Percentiles rank a stretch among this genome's conserved stretches.
Conservation (phyloP, 805 yeast genomes). For the Ascoidea tarda region DNA sequence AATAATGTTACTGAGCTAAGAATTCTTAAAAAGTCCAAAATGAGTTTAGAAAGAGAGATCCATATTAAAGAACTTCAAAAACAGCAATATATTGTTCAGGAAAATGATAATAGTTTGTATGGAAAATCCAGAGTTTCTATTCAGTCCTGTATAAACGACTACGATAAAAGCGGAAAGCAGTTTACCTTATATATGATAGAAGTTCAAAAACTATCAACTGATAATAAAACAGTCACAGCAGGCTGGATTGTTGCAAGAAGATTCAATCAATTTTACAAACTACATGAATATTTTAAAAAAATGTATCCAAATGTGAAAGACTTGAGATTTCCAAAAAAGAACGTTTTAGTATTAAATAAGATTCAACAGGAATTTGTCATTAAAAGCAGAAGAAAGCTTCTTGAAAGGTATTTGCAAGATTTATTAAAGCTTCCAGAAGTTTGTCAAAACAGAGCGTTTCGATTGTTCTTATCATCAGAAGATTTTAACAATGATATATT, state of each 20-base stretch:
- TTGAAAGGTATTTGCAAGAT: conserved; percentile 48
- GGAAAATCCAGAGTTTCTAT: conserved; percentile 46
- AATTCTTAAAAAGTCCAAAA: conserved; percentile 51
- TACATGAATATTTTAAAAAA: conserved; percentile 48
- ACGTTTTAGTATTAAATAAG: conserved; percentile 32
- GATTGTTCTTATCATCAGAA: conserved; percentile 69
- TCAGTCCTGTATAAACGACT: conserved; percentile 31
- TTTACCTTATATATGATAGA: conserved; percentile 64
- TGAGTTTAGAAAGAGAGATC: conserved; percentile 59
- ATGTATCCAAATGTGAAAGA: conserved; percentile 34
- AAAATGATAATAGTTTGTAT: conserved; percentile 62
- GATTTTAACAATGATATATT: conserved; percentile 26
- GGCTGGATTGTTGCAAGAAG: conserved; percentile 90
- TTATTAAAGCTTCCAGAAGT: conserved; percentile 51
- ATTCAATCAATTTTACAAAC: conserved; percentile 66
- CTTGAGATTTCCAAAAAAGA: conserved; percentile 30
- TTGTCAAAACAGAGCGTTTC: conserved; percentile 57
- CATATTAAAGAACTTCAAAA: conserved; percentile 56
- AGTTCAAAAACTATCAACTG: conserved; percentile 36
- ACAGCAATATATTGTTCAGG: conserved; percentile 75
- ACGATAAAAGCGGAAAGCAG: conserved; percentile 40
- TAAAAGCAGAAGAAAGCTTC: conserved; percentile 44
- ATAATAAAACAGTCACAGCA: conserved; percentile 29
- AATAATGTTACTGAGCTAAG: conserved; percentile 59
- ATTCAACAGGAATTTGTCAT: conserved; percentile 49